These are phyloP conservation scores for Exsudoporus frostii DNA, from an alignment of 768 basidiomycete species.

Conservation along the genomic window DNA sequence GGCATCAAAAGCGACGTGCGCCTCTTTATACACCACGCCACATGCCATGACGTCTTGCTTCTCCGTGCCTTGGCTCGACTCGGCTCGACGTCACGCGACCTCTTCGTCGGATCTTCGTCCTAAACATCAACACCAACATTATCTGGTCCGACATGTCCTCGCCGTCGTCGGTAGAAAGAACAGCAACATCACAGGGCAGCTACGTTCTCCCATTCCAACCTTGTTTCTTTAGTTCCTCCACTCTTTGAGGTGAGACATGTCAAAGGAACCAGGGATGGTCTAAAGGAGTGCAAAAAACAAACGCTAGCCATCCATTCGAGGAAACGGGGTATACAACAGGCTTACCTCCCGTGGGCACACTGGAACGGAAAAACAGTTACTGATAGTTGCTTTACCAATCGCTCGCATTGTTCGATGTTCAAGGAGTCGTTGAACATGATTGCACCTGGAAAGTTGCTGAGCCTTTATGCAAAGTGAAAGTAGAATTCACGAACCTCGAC, in stretches of 20 bases:
- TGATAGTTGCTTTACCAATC: conserved; percentile 64
- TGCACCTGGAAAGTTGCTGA: conserved; percentile 56
- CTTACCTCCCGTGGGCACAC: conserved; percentile 91
- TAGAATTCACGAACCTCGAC: conserved; percentile 63
- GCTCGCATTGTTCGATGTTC: conserved; percentile 60
- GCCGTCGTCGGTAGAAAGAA: not conserved
- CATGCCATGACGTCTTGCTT: conserved; percentile 20
- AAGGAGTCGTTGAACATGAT: conserved; percentile 96
- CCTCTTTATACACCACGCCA: conserved; percentile 28
- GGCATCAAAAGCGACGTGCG: not conserved
- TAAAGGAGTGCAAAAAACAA: conserved; percentile 10
- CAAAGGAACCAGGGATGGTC: conserved; percentile 57
- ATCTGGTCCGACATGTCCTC: not conserved
- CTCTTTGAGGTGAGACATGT: conserved; percentile 25
- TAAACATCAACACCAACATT: not conserved
- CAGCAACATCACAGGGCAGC: conserved; percentile 16
- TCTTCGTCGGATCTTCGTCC: not conserved
- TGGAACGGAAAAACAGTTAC: conserved; percentile 84
- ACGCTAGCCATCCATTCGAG: not conserved
- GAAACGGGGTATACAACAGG: not conserved
- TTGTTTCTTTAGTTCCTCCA: conserved; percentile 8
- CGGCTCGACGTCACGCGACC: conserved; percentile 31
- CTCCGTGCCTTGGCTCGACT: conserved; percentile 4
- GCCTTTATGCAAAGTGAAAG: not conserved
- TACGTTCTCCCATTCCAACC: conserved; percentile 27